Evolutionary conservation across 106 monocot species (phyloP), one percentile per base, ranked within the genome.

Genomic region (Dendrobium nobile): DNA sequence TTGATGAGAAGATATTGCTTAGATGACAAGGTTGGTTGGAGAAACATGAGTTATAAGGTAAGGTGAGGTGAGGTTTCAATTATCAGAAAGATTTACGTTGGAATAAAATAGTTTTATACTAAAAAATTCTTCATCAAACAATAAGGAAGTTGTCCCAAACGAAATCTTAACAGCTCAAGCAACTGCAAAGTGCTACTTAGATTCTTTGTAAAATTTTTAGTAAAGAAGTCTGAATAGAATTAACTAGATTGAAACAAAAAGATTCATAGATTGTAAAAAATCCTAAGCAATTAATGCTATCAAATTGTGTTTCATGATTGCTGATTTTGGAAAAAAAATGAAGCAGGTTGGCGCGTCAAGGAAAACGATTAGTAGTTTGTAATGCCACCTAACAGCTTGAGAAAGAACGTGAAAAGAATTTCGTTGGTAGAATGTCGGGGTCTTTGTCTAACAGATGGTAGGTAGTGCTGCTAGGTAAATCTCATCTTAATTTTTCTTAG

Each of bases 1-100:
- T 61, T 61, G 61, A 22, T 61, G 19, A 8, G 61, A 61, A 61
- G 61, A 37, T 51, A 65, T 65, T 65, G 64, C 64, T 65, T 65
- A 26, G 64, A 65, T 65, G 24, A 65, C 64, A 65, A n/a, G 64
- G 64, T 22, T 65, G 64, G 64, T 65, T 65, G 64, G 64, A 65
- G 64, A 65, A 20, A 65, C 64, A 65, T 22, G 64, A 65, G 51
- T 15, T 11, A 51, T 51, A 31, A 31, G 51, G 64, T n/a, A 48
- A 10, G 51, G 64, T 65, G 59, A 61, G 59, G 59, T 61, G 8
- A 65, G 64, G 26, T 65, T 65, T 65, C 64, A 65, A 20, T 22
- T 65, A 6, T 26, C 64, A 51, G 0, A 45, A 9, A 45, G 45
- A 45, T 45, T 45, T 45, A 9, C 9, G 9, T 4, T 45, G 45